phyloP scores from a whole-genome alignment of 1,284 basidiomycete genomes.

The Pseudozyma hubeiensis region DNA sequence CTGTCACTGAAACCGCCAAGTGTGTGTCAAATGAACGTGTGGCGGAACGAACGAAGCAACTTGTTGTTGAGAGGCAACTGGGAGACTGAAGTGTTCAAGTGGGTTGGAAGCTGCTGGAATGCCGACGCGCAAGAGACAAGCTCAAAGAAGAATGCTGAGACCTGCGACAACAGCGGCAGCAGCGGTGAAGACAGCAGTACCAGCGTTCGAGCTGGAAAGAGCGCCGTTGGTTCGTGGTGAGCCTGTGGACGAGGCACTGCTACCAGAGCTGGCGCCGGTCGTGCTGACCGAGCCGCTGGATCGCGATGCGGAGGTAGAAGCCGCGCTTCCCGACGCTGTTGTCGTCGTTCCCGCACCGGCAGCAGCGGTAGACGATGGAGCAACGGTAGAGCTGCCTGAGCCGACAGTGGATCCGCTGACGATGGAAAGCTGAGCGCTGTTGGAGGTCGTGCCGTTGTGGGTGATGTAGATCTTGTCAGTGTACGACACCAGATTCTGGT shows the following conservation, averaged over 20 bases:
- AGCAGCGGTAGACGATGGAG: constrained; percentile 16
- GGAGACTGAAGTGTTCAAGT: constrained; percentile 6
- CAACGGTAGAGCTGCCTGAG: constrained; percentile 15
- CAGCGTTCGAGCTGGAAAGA: constrained; percentile 6
- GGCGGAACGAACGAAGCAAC: not conserved
- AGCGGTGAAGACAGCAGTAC: constrained; percentile 9
- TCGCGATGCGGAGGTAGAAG: constrained; percentile 12
- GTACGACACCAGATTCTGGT: constrained; percentile 48
- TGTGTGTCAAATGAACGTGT: constrained; percentile 5
- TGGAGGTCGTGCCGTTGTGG: constrained; percentile 36
- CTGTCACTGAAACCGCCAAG: not conserved
- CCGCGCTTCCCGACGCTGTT: constrained; percentile 9
- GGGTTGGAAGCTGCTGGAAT: not conserved
- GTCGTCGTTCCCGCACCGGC: constrained; percentile 17
- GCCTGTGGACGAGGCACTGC: constrained; percentile 11
- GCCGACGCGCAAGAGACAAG: not conserved
- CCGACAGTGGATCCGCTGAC: constrained; percentile 26
- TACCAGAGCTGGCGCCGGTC: constrained; percentile 11
- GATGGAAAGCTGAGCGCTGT: constrained; percentile 22
- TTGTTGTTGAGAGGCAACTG: not conserved
- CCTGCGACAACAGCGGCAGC: constrained; percentile 17
- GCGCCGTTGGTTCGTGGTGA: constrained; percentile 15
- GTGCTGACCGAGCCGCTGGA: constrained; percentile 15
- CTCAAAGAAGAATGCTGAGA: constrained; percentile 21
- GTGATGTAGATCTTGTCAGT: constrained; percentile 57